Evolutionary conservation across 352 stramenopile genomes (phyloP), one percentile per base, ranked within the genome.

Genomic region (Phytophthora syringae): DNA sequence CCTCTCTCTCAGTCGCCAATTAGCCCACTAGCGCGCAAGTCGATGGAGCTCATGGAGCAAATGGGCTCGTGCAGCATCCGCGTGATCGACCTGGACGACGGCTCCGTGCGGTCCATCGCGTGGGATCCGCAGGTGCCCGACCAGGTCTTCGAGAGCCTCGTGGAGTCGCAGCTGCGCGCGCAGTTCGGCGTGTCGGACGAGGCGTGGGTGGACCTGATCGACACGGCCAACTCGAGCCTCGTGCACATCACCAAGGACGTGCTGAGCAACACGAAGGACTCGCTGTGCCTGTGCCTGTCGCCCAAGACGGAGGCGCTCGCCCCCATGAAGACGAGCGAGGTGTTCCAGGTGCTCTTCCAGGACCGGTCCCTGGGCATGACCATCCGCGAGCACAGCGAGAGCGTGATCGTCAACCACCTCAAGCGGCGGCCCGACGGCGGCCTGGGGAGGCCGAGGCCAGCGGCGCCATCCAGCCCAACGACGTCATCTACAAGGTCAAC

Each of bases 401-500:
- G 80, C 58, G 86, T 95, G 12, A 87, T 93, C 55, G 86, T 95
- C 34, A 93, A 95, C 63, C 82, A 92, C 47, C 90, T 95, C 62
- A 92, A 92, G 74, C 79, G 82, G 15, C 71, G 76, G 21, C 47
- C 80, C 0, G 79, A 92, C 64, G 84, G 84, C 10, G 63, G 63
- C 0, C 34, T 74, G 9, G 74, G 81, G 76, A 85, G 5, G 84
- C 86, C 3, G 82, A 95, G 44, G 66, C 73, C 15, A 84, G 71
- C 32, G 74, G 79, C 37, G 65, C 58, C 18, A 90, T 95, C 64
- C 77, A 80, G 27, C 44, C 79, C n/a, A 74, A 83, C 49, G 86
- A 95, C 61, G 82, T 95, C 58, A 92, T 95, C 62, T 93, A 95
- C 79, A 95, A 95, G 60, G 86, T 95, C 24, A 83, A 92, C 45